Base-by-base conservation (phyloP, 345 rosid genomes). In the Hibiscus tridactylites region DNA sequence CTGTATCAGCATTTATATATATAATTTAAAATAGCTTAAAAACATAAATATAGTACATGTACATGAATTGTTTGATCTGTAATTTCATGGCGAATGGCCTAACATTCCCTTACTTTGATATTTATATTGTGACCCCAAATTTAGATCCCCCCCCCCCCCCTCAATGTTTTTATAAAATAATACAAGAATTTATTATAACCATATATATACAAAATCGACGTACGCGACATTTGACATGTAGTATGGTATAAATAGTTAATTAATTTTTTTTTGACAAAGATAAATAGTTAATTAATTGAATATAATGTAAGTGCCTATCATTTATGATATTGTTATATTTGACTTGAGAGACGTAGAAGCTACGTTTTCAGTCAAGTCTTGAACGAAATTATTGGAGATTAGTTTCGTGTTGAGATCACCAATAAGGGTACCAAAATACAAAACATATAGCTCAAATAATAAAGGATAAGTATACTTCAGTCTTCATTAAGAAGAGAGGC, bases 301-400 rank as follows among this genome's bases (percentile, higher is more conserved):
- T 1, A 0, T n/a, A 63, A 17, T 37, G 29, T 17, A 37, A 37
- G 54, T 42, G 53, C 19, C 21, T 65, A 12, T 46, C 13, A 9
- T 63, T 63, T 65, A 52, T 46, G 35, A 12, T 2, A 9, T 39
- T 75, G 47, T 31, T 71, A 56, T 44, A 57, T 57, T 65, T 71
- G 61, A 59, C 35, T 77, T 39, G 68, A 72, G 65, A 77, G 74
- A 49, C 68, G 75, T 72, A 31, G 2, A 46, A 61, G 10, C 49
- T 26, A 61, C 68, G 68, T 61, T 26, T 61, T 4, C 21, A 10
- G 75, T 60, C 68, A 49, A 46, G 29, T 21, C 57, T 28, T n/a
- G 68, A 53, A 49, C 33, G 5, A 72, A 72, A 61, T 72, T 26
- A 72, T 61, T 50, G 61, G 47, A n/a, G 46, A 60, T 46, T 52